Base-by-base conservation (phyloP, 768 basidiomycete species). In the Sarcodon sp. region DNA sequence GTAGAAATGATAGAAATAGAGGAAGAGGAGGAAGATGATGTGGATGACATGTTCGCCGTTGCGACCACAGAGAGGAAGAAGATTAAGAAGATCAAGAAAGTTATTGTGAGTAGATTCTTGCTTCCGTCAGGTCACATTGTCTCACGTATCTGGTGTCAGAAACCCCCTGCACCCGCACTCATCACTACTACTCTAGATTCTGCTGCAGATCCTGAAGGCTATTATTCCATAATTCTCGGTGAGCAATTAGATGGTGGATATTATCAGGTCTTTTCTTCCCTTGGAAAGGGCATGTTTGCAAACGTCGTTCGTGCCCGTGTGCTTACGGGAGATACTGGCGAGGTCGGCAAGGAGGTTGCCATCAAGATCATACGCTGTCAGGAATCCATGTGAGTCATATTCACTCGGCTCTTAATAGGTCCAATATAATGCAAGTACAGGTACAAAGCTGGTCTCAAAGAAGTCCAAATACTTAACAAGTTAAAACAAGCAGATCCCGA, bases 231-330 rank as follows among this genome's bases (percentile, higher is more conserved):
- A 46, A 89, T 93, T 46, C 78, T 97, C 12, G 96, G 94, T 39
- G 96, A 99, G 65, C 82, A 90, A 50, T 71, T 99, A 13, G 93
- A 96, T 58, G 78, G 82, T 27, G 92, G 88, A 5, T 77, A 86
- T 37, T 99, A 98, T 61, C 90, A 96, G 61, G 90, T 99, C 8
- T 92, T 87, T 55, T 90, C 89, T 44, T 87, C 79, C 44, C 71
- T 98, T n/a, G 96, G 96, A 13, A 93, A 94, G 62, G 96, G 96
- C 44, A 99, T 99, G 94, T 99, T 98, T 62, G 91, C 92, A 44
- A 90, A 88, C 48, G 96, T 99, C 45, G 91, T 97, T 27, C 78
- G 87, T 43, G 94, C 93, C 7, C 79, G 89, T 33, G 75, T 91
- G 8, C 68, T 93, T 39, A 68, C 82, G 65, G 69, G 72, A 45